Evolutionary conservation across 2,329 filamentous ascomycete genomes (phyloP).

Genomic region (Ceratocystis harringtonii): DNA sequence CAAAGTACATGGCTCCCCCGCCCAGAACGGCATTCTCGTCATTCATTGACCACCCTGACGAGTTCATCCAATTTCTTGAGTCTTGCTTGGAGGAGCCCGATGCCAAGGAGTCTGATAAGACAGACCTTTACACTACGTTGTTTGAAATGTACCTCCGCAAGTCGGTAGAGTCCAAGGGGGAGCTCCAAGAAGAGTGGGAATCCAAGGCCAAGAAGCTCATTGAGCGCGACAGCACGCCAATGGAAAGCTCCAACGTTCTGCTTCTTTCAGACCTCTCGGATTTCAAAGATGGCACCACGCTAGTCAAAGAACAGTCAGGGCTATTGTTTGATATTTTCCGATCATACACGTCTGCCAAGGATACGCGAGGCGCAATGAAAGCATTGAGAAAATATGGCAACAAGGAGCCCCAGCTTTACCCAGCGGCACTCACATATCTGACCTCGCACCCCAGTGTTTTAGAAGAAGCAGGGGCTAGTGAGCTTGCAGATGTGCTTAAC

Average conservation of each 20-base stretch:
- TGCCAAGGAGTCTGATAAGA: constrained; percentile 58
- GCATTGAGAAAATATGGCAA: constrained; percentile 84
- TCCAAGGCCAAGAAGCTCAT: constrained; percentile 80
- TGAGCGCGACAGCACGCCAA: constrained; percentile 62
- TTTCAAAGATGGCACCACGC: constrained; percentile 76
- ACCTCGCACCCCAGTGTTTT: constrained; percentile 70
- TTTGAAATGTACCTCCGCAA: constrained; percentile 98
- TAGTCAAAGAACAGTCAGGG: constrained; percentile 87
- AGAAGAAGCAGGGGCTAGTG: constrained; percentile 67
- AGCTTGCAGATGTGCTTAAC: constrained; percentile 63
- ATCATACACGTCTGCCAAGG: constrained; percentile 82
- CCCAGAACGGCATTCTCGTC: constrained; percentile 87
- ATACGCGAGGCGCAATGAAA: constrained; percentile 79
- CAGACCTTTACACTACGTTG: constrained; percentile 82
- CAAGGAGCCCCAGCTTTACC: constrained; percentile 80
- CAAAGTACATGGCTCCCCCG: constrained; percentile 61
- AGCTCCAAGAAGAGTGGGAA: constrained; percentile 68
- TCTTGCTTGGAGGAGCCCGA: constrained; percentile 61
- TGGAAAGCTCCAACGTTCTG: constrained; percentile 89
- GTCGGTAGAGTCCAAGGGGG: constrained; percentile 57
- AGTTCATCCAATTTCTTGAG: constrained; percentile 87
- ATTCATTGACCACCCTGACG: constrained; percentile 83
- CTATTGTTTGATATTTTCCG: constrained; percentile 91
- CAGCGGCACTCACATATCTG: constrained; percentile 84
- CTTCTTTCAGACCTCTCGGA: constrained; percentile 81